A percentile compares a stretch with the other conserved stretches of the same genome.
phyloP scores from a whole-genome alignment of 1,284 basidiomycete genomes.

The Pascua sp. region DNA sequence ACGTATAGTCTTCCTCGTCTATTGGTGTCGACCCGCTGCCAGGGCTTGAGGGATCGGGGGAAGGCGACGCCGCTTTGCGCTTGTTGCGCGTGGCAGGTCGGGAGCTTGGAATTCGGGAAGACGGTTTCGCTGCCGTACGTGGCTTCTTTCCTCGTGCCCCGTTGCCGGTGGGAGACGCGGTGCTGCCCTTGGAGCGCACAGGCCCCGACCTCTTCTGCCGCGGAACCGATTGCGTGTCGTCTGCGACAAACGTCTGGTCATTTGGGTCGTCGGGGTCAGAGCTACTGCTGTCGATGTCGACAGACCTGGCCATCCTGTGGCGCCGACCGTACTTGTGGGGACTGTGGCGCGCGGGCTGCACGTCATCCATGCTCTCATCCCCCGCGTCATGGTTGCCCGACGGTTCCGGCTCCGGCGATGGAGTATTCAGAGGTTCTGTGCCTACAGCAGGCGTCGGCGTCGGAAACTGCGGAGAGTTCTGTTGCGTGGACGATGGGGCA shows the following conservation, averaged over 20 bases:
- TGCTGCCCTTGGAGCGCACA: neutral
- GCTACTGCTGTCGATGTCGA: conserved; percentile 12
- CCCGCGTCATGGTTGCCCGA: too few species aligned
- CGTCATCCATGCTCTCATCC: too few species aligned
- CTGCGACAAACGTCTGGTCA: conserved; percentile 18
- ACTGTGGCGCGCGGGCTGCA: neutral
- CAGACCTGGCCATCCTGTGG: neutral
- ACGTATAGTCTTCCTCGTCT: conserved; percentile 24
- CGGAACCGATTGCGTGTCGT: neutral
- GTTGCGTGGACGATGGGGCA: too few species aligned
- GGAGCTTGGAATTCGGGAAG: neutral
- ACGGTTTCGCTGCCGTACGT: neutral
- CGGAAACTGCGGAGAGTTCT: too few species aligned
- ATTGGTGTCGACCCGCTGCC: conserved; percentile 21
- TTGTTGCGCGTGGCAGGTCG: conserved; percentile 5
- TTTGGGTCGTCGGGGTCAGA: conserved; percentile 18
- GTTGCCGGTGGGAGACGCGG: neutral
- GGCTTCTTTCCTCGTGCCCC: neutral
- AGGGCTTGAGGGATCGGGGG: conserved; percentile 9
- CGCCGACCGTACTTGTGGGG: conserved; percentile 5
- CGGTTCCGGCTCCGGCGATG: too few species aligned
- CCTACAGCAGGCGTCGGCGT: too few species aligned
- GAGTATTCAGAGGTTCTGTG: too few species aligned
- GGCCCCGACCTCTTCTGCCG: neutral
- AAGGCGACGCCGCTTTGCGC: conserved; percentile 12